Evolutionary conservation across 805 yeast genomes (phyloP).

Genomic region (Huiozyma naganishii): DNA sequence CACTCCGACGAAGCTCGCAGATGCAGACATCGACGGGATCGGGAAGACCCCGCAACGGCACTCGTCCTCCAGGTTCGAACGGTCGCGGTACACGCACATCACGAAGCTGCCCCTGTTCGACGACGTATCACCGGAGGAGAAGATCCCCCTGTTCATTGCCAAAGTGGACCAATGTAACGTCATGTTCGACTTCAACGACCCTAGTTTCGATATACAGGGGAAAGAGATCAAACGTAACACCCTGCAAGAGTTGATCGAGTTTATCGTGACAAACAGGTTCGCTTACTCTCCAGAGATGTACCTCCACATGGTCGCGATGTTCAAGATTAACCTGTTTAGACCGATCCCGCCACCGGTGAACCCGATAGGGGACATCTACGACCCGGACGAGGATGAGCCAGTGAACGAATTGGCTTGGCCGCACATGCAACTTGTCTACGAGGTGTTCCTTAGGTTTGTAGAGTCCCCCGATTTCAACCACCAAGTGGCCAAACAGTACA

Average conservation of each 20-base stretch:
- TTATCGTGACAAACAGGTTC: conserved; percentile 72
- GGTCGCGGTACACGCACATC: conserved; percentile 53
- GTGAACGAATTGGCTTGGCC: conserved; percentile 97
- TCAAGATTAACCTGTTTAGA: conserved; percentile 76
- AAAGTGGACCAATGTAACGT: conserved; percentile 92
- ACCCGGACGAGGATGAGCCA: conserved; percentile 98
- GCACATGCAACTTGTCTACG: conserved; percentile 94
- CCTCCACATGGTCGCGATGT: conserved; percentile 79
- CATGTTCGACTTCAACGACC: conserved; percentile 88
- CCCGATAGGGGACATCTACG: conserved; percentile 91
- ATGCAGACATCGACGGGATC: conserved; percentile 58
- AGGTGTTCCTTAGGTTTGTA: conserved; percentile 82
- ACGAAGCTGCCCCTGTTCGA: conserved; percentile 76
- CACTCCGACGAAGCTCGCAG: conserved; percentile 50
- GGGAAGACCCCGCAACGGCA: conserved; percentile 84
- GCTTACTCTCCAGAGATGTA: conserved; percentile 87
- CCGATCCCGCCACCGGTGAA: conserved; percentile 98
- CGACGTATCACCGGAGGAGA: conserved; percentile 77
- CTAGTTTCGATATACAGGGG: conserved; percentile 82
- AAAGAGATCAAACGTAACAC: conserved; percentile 86
- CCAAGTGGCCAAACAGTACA: conserved; percentile 82
- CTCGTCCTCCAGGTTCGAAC: conserved; percentile 84
- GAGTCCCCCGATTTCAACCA: conserved; percentile 94
- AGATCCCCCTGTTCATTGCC: conserved; percentile 59
- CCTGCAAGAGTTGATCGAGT: conserved; percentile 79